These are phyloP conservation scores for Suhomyces yuchorum DNA, from an alignment of 1,139 yeast species.

Conservation along the genomic window DNA sequence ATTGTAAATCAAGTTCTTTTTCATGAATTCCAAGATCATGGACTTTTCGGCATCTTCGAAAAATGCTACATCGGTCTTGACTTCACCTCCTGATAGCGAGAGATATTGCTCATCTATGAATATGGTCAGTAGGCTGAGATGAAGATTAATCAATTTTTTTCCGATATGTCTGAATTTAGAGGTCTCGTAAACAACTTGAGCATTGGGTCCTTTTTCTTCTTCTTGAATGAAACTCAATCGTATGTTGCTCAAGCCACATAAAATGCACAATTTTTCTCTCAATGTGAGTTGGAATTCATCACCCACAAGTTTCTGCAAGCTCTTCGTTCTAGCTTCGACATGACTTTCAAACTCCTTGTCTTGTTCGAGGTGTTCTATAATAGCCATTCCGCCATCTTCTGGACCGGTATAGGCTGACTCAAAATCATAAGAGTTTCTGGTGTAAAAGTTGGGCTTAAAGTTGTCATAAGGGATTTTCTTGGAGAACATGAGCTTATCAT, in stretches of 20 bases:
- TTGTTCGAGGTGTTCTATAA: slow-evolving; percentile 15
- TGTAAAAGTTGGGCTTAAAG: slow-evolving; percentile 19
- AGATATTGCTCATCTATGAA: slow-evolving; percentile 32
- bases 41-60: slow-evolving; percentile 23
- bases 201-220: background rate
- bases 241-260: slow-evolving; percentile 27
- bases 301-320: slow-evolving; percentile 22
- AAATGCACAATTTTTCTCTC: slow-evolving; percentile 25
- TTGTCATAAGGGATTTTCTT: slow-evolving; percentile 17
- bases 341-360: slow-evolving; percentile 16
- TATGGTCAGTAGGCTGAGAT: slow-evolving; percentile 24
- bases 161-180: slow-evolving; percentile 29
- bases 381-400: slow-evolving; percentile 15
- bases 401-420: slow-evolving; percentile 17
- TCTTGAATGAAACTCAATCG: slow-evolving; percentile 8
- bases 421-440: slow-evolving; percentile 19
- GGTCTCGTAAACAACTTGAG: slow-evolving; percentile 12
- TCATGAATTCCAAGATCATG: slow-evolving; percentile 39
- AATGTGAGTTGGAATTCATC: slow-evolving; percentile 23
- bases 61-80: slow-evolving; percentile 23
- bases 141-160: slow-evolving; percentile 21
- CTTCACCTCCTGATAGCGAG: slow-evolving; percentile 31
- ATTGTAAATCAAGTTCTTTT: slow-evolving; percentile 28
- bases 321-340: slow-evolving; percentile 14
- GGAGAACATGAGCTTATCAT: slow-evolving; percentile 13